Base-by-base conservation (phyloP, 192 early-diverging fungal genomes). In the Backusella morwellensis region DNA sequence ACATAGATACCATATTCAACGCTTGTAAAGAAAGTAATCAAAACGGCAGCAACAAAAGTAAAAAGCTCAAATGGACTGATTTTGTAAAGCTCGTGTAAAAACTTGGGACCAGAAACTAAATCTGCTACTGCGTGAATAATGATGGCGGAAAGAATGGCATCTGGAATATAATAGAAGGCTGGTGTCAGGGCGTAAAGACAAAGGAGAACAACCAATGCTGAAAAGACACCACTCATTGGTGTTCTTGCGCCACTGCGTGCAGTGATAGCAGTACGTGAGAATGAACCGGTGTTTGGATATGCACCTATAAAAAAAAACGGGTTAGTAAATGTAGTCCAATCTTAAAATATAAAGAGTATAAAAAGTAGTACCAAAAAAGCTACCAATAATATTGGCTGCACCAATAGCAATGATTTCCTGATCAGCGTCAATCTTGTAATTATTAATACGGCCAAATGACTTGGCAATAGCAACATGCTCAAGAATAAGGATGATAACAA, bases 391-490 rank as follows among this genome's bases (percentile, higher is more conserved):
- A 85, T 96, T 95, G 73, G 89, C 85, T 70, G 96, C 91, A 7
- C 85, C 77, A 68, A 94, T 87, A 5, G 97, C 94, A 74, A 97
- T 88, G 26, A 96, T 80, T 83, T 98, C 97, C 87, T 98, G 96
- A 85, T 93, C 95, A 72, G 93, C 82, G 69, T 83, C 83, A 23
- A 89, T 80, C 42, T 84, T 88, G 85, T 98, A 98, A 66, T 94
- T 90, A 85, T 95, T 93, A 70, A 91, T 80, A 59, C 95, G 88
- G 34, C 93, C 97, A 87, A 95, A 97, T 5, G 92, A 91, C 86
- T 97, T 96, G 75, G 90, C 86, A 75, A 98, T 93, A 29, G 95
- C 94, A 81, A 97, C 91, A 76, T 97, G 96, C 82, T 98, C 97
- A 59, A 98, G 83, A 38, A 98, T 87, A 40, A 91, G 81, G 63